A percentile compares a stretch with the other conserved stretches of the same genome.
These are phyloP conservation scores for Bipolaris zeicola DNA, from an alignment of 2,329 filamentous ascomycete genomes.

Conservation along the genomic window DNA sequence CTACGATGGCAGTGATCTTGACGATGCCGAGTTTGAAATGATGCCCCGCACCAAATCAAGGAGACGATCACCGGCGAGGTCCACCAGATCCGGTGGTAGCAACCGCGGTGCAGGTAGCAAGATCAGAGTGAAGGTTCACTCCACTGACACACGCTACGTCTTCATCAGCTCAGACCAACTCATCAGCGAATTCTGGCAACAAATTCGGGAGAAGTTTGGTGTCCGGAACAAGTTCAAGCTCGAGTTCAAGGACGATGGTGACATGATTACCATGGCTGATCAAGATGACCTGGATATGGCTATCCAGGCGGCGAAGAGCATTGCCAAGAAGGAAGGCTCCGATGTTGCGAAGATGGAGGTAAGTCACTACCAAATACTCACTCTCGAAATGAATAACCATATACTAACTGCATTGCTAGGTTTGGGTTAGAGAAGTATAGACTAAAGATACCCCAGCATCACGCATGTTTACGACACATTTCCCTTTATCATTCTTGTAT, in stretches of 20 bases:
- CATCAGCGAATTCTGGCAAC: slow-evolving; percentile 77
- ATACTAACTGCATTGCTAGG: slow-evolving; percentile 51
- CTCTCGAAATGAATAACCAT: not conserved
- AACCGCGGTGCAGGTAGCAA: slow-evolving; percentile 67
- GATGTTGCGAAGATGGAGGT: slow-evolving; percentile 97
- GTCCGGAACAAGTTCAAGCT: slow-evolving; percentile 81
- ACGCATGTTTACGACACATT: slow-evolving; percentile 33
- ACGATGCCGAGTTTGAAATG: slow-evolving; percentile 83
- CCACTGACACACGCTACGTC: slow-evolving; percentile 85
- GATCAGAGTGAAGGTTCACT: slow-evolving; percentile 90
- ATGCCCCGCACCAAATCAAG: slow-evolving; percentile 57
- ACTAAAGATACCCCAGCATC: slow-evolving; percentile 48
- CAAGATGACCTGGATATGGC: slow-evolving; percentile 95
- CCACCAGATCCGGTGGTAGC: slow-evolving; percentile 40
- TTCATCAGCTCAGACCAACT: slow-evolving; percentile 76
- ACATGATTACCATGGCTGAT: slow-evolving; percentile 97
- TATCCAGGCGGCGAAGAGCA: slow-evolving; percentile 69
- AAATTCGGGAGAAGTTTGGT: slow-evolving; percentile 85
- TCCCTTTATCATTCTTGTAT: slow-evolving; percentile 15
- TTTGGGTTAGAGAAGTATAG: slow-evolving; percentile 54
- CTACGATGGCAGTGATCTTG: slow-evolving; percentile 71
- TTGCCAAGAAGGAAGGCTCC: slow-evolving; percentile 72
- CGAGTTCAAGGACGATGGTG: slow-evolving; percentile 85
- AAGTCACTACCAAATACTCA: slow-evolving; percentile 50
- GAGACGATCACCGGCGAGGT: slow-evolving; percentile 52